A percentile compares a stretch with the other conserved stretches of the same genome.
Conservation (phyloP, 345 rosid genomes). For the Lumnitzera littorea region DNA sequence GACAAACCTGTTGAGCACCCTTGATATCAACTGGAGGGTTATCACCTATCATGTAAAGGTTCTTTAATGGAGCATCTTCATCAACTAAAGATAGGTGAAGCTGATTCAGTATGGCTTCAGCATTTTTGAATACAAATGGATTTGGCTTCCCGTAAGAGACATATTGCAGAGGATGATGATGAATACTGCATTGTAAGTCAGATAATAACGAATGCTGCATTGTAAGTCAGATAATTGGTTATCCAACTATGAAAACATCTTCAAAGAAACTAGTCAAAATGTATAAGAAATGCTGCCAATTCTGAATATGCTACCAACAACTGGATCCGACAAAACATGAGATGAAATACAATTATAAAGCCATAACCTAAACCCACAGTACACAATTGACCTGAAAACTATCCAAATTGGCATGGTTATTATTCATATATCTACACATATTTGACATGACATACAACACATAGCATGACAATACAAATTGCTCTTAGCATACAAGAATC, state of each 20-base stretch:
- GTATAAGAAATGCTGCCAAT: background rate
- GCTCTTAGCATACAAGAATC: too few species aligned
- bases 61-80: conserved; percentile 27
- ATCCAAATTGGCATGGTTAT: too few species aligned
- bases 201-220: conserved; percentile 45
- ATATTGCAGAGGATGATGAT: conserved; percentile 44
- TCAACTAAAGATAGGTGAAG: conserved; percentile 19
- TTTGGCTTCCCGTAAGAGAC: conserved; percentile 74
- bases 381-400: too few species aligned
- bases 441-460: too few species aligned
- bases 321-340: too few species aligned
- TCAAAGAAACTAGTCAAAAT: too few species aligned
- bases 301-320: background rate
- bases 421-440: too few species aligned
- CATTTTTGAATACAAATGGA: conserved; percentile 59
- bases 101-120: conserved; percentile 45
- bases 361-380: too few species aligned
- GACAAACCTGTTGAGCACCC: conserved; percentile 68
- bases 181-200: conserved; percentile 42
- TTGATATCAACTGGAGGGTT: conserved; percentile 77
- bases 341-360: too few species aligned
- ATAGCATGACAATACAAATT: too few species aligned
- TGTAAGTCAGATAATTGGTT: background rate
- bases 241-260: too few species aligned
- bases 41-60: conserved; percentile 78